A percentile compares a stretch with the other conserved stretches of the same genome.
Evolutionary conservation across 2,329 filamentous ascomycete species (phyloP).

Genomic region (Dothistroma pini): DNA sequence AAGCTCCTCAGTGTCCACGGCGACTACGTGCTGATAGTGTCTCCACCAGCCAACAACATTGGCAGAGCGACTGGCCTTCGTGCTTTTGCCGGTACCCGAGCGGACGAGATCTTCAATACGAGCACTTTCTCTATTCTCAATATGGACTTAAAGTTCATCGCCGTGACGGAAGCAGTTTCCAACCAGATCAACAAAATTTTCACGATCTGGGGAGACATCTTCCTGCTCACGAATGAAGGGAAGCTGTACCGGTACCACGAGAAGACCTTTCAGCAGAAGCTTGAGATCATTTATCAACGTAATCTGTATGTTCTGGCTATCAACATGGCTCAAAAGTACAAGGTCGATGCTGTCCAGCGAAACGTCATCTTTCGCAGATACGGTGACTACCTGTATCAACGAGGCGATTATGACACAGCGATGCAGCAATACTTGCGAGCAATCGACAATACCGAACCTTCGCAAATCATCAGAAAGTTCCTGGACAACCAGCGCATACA

Average conservation of each 20-base stretch:
- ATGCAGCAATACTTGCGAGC: slow-evolving; percentile 98
- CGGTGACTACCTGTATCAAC: slow-evolving; percentile 90
- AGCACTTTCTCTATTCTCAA: slow-evolving; percentile 91
- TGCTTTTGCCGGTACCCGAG: slow-evolving; percentile 67
- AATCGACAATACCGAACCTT: slow-evolving; percentile 93
- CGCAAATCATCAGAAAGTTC: slow-evolving; percentile 95
- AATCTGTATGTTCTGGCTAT: slow-evolving; percentile 91
- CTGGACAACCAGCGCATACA: slow-evolving; percentile 96
- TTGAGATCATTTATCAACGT: slow-evolving; percentile 90
- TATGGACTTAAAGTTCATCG: slow-evolving; percentile 82
- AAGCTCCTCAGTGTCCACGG: slow-evolving; percentile 73
- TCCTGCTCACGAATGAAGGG: slow-evolving; percentile 84
- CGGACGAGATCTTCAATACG: slow-evolving; percentile 78
- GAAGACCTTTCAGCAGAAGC: slow-evolving; percentile 81
- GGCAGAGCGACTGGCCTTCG: slow-evolving; percentile 60
- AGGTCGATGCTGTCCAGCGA: slow-evolving; percentile 74
- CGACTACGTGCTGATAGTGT: slow-evolving; percentile 83
- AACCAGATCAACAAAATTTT: slow-evolving; percentile 78
- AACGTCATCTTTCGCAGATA: slow-evolving; percentile 92
- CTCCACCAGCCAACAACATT: slow-evolving; percentile 63
- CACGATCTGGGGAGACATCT: slow-evolving; percentile 86
- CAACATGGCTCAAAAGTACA: slow-evolving; percentile 84
- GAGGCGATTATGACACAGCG: slow-evolving; percentile 93
- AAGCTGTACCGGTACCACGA: slow-evolving; percentile 91
- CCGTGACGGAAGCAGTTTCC: slow-evolving; percentile 80